phyloP scores from a whole-genome alignment of 805 yeast species.

The Wickerhamiella vanderwaltii region DNA sequence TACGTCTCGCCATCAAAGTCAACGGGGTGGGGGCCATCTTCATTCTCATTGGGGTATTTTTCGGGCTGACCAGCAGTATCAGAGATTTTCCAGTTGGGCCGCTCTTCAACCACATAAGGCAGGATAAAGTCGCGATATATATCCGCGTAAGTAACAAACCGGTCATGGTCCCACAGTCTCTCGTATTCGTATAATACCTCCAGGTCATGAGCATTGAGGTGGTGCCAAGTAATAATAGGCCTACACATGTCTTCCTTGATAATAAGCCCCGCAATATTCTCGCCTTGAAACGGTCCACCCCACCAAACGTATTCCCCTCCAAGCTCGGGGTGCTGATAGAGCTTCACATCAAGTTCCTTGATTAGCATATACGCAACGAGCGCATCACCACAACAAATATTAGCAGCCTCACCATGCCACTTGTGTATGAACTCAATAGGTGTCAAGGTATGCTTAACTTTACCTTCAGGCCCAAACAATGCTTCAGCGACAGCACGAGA shows the following conservation, averaged over 20 bases:
- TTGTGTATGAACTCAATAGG: constrained; percentile 11
- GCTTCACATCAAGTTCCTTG: constrained; percentile 19
- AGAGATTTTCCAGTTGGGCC: constrained; percentile 21
- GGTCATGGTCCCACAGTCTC: constrained; percentile 17
- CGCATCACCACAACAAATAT: constrained; percentile 30
- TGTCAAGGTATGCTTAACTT: constrained; percentile 11
- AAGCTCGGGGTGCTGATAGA: constrained; percentile 11
- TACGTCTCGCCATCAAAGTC: constrained; percentile 8
- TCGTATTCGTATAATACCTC: constrained; percentile 30
- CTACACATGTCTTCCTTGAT: constrained; percentile 21
- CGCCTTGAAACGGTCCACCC: constrained; percentile 26
- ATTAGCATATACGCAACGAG: constrained; percentile 25
- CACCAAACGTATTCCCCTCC: constrained; percentile 15
- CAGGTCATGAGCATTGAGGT: constrained; percentile 25
- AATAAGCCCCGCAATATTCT: constrained; percentile 20
- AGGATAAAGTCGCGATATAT: constrained; percentile 27
- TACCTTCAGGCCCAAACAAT: constrained; percentile 23
- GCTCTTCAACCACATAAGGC: constrained; percentile 22
- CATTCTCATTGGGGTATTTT: constrained; percentile 15
- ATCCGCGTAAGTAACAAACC: constrained; percentile 21
- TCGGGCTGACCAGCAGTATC: constrained; percentile 10
- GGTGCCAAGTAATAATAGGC: constrained; percentile 28
- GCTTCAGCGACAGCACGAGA: constrained; percentile 25
- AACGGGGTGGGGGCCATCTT: not conserved
- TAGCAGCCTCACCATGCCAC: constrained; percentile 19